Conservation (phyloP, 139 green algal genomes). For the Monoraphidium neglectum region DNA sequence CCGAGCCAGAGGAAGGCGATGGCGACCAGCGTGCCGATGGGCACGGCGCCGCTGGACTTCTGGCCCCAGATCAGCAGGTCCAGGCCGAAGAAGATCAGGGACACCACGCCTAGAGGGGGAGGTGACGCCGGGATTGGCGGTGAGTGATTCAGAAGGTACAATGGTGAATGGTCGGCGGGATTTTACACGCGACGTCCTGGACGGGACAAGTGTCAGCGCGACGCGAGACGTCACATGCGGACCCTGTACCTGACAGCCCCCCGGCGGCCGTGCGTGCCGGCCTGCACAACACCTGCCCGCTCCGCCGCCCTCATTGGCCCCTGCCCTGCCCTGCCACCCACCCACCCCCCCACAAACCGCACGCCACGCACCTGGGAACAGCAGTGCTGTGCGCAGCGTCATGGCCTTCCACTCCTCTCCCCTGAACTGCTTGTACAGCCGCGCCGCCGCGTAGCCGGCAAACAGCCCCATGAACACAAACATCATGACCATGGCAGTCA, state of each 20-base stretch:
- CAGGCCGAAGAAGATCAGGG: slow-evolving; percentile 91
- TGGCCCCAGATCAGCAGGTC: slow-evolving; percentile 96
- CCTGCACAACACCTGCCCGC: no score
- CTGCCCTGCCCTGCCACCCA: no score
- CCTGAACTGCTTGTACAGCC: slow-evolving; percentile 90
- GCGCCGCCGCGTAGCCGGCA: slow-evolving; percentile 85
- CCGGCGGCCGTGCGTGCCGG: no score
- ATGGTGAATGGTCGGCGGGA: no score
- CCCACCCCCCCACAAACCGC: no score
- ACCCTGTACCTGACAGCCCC: no score
- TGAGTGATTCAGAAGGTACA: no score
- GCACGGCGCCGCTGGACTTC: slow-evolving; percentile 90
- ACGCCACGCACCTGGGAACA: slow-evolving; percentile 76
- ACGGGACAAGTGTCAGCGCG: no score
- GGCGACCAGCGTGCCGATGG: slow-evolving; percentile 95
- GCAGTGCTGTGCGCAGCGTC: slow-evolving; percentile 89
- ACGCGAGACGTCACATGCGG: no score
- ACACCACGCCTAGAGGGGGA: slow-evolving; percentile 65
- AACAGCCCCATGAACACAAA: slow-evolving; percentile 98
- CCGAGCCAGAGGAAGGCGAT: slow-evolving; percentile 98
- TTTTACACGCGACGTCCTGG: no score
- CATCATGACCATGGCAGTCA: slow-evolving; percentile 91
- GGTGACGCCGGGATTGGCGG: background rate
- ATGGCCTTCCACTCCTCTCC: slow-evolving; percentile 93
- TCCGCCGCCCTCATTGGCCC: no score